Conservation (phyloP, 371 early-diverging fungal species). For the Mortierella sp. region DNA sequence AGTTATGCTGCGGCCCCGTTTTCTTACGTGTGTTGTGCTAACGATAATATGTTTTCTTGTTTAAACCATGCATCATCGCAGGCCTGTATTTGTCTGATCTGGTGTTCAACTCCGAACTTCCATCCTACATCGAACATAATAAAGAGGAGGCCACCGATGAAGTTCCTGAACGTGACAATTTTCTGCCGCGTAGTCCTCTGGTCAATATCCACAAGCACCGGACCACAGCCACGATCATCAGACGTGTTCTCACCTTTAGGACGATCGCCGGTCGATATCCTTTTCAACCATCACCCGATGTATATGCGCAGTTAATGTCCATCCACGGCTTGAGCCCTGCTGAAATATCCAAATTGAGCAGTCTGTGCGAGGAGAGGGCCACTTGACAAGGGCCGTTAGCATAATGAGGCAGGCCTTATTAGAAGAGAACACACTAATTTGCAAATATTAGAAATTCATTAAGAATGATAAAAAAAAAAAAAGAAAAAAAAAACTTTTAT, state of each 20-base stretch:
- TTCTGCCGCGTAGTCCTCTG: conserved; percentile 10
- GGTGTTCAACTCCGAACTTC: conserved; percentile 73
- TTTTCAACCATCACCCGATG: conserved; percentile 58
- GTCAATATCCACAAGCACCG: conserved; percentile 75
- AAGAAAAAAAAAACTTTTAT: conserved; percentile 16
- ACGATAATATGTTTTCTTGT: neutral
- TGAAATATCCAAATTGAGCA: conserved; percentile 21
- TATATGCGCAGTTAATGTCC: conserved; percentile 44
- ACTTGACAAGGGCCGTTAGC: too few relatives aligned
- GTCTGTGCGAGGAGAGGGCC: conserved; percentile 20
- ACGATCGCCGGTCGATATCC: conserved; percentile 65
- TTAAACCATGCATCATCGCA: conserved; percentile 8
- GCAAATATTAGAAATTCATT: too few relatives aligned
- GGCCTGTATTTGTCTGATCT: conserved; percentile 76
- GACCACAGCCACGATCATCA: conserved; percentile 72
- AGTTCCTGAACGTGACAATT: neutral
- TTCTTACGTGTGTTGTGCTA: too few relatives aligned
- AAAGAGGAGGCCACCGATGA: neutral
- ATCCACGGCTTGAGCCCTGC: conserved; percentile 21
- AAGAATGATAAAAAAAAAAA: too few relatives aligned
- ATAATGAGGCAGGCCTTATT: too few relatives aligned
- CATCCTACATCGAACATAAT: conserved; percentile 59
- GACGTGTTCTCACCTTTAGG: conserved; percentile 70
- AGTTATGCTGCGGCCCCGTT: too few relatives aligned
- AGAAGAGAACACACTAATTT: too few relatives aligned